Evolutionary conservation across 305 asterid genomes (phyloP), one percentile per base, ranked within the genome.

Genomic region (Solanum hybrid): DNA sequence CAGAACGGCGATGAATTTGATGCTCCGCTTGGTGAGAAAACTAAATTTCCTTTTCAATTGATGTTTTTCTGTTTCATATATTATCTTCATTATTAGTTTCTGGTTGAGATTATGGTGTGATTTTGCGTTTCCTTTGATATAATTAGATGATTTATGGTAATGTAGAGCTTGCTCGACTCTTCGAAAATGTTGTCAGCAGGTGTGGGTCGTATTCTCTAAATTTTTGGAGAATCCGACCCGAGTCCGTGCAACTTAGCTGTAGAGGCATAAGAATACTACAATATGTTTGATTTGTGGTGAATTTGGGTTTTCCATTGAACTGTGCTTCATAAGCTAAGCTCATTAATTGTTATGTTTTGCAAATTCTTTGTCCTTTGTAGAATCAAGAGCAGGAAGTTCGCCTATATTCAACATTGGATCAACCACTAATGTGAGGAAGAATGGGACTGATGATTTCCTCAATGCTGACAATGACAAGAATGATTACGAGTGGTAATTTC

Each of bases 391-490:
- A 76, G 98, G 97, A 64, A 91, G 94, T 89, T 95, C 97, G 37
- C 98, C 96, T 46, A 84, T 94, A 86, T 98, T 95, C 90, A 94
- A 93, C 79, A 88, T 96, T 92, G 76, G 94, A 46, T 88, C 98
- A 8, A 94, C 94, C 35, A 88, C 94, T 89, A 81, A 94, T 32
- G 93, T 91, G 51, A 94, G 96, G 88, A 96, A 96, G 95, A 94
- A 94, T 90, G 98, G 93, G 29, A 92, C 97, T 40, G 99, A 95
- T 36, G 99, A 98, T 92, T 95, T 98, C 90, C 98, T 98, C 93
- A 96, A 94, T 92, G 94, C 98, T 32, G 99, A 96, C 92, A 96
- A 93, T 90, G 98, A 96, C 93, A 97, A 96, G 91, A 97, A 97
- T 92, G 99, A 97, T 92, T 97, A 96, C 88, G 98, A 97, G 78